Conservation (phyloP, 176 grass and related monocot genomes). For the Cymbopogon citratus region DNA sequence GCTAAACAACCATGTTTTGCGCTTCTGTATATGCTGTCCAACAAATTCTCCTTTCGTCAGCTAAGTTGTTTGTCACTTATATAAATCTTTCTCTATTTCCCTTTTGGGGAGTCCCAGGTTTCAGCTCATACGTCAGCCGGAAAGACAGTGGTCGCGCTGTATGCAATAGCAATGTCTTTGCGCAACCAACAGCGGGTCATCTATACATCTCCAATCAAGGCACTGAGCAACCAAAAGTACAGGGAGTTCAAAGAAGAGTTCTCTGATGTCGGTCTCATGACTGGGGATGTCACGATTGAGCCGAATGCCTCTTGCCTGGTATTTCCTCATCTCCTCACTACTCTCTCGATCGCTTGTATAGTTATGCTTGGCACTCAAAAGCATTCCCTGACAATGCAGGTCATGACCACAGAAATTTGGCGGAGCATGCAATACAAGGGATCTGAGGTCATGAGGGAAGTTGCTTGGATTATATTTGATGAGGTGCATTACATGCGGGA, state of each 20-base stretch:
- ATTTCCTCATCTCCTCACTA: neutral
- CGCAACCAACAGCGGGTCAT: conserved; percentile 82
- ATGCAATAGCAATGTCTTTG: conserved; percentile 94
- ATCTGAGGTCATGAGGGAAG: conserved; percentile 90
- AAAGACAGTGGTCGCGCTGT: conserved; percentile 88
- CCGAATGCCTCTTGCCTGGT: conserved; percentile 94
- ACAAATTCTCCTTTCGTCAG: neutral
- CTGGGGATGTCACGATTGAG: conserved; percentile 88
- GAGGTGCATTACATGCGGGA: conserved; percentile 99
- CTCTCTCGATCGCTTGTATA: neutral
- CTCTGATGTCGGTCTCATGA: conserved; percentile 85
- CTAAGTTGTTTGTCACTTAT: neutral
- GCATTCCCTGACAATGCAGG: conserved; percentile 31
- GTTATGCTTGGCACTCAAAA: neutral
- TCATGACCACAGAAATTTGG: conserved; percentile 99
- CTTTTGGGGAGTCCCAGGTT: conserved; percentile 44
- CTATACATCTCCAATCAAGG: conserved; percentile 95
- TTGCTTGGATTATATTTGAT: conserved; percentile 94
- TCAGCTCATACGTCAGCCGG: conserved; percentile 93
- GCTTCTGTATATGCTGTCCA: neutral
- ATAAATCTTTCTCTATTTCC: neutral
- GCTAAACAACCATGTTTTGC: neutral
- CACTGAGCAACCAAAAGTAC: conserved; percentile 95
- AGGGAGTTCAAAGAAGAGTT: conserved; percentile 96
- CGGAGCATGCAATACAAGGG: conserved; percentile 98